phyloP scores from a whole-genome alignment of 1,139 yeast species.

The Yarrowia galli region DNA sequence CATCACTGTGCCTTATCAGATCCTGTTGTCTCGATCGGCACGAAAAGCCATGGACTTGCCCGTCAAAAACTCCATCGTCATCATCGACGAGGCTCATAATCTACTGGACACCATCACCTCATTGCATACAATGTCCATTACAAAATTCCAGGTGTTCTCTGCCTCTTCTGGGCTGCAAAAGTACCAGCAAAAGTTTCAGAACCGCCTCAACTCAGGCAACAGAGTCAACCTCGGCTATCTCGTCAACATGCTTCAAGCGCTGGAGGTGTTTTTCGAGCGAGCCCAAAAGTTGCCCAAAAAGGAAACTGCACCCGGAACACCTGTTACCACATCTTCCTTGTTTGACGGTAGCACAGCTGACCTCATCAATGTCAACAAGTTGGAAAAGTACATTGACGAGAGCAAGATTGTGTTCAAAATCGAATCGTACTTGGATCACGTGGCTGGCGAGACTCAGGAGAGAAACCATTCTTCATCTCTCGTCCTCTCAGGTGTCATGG shows the following conservation, averaged over 20 bases:
- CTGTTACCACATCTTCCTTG: conserved; percentile 60
- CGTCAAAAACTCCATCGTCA: conserved; percentile 68
- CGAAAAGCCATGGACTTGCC: conserved; percentile 67
- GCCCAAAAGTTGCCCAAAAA: conserved; percentile 44
- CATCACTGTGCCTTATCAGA: conserved; percentile 84
- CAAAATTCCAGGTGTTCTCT: conserved; percentile 57
- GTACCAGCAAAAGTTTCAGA: conserved; percentile 67
- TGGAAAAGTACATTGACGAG: conserved; percentile 67
- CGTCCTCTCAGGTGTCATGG: conserved; percentile 67
- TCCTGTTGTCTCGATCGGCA: conserved; percentile 69
- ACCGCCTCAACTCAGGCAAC: conserved; percentile 74
- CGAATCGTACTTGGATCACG: conserved; percentile 67
- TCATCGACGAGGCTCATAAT: conserved; percentile 95
- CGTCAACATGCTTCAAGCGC: conserved; percentile 57
- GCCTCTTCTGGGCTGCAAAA: conserved; percentile 58
- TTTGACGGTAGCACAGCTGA: conserved; percentile 71
- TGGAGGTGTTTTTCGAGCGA: conserved; percentile 2
- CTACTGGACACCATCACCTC: conserved; percentile 77
- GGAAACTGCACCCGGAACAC: conserved; percentile 59
- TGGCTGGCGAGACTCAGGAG: conserved; percentile 35
- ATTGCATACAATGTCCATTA: conserved; percentile 68
- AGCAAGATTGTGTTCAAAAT: conserved; percentile 86
- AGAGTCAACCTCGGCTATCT: conserved; percentile 60
- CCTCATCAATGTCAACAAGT: conserved; percentile 69
- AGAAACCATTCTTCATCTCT: conserved; percentile 56